Conservation (phyloP, 192 early-diverging fungal species). For the Linnemannia hyalina region DNA sequence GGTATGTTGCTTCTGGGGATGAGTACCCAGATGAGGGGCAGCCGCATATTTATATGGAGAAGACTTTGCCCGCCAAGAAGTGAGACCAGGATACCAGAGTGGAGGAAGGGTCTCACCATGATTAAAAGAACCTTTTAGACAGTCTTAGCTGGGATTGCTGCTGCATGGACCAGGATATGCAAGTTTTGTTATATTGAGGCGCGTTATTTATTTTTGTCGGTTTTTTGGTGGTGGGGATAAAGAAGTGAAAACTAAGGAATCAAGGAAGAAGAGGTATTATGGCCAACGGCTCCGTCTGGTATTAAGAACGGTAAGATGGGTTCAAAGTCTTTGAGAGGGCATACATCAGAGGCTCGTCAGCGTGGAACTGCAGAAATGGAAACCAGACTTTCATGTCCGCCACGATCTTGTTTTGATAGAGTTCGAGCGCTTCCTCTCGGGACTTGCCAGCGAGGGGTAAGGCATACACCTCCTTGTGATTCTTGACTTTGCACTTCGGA, state of each 20-base stretch:
- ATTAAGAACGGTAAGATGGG: neutral
- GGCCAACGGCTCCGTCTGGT: neutral
- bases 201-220: too few species aligned
- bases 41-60: constrained; percentile 46
- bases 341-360: neutral
- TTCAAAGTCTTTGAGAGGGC: neutral
- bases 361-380: neutral
- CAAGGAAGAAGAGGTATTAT: neutral
- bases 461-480: neutral
- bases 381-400: neutral
- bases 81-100: neutral
- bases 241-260: too few species aligned
- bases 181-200: too few species aligned
- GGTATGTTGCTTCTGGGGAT: constrained; percentile 26
- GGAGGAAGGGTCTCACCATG: too few species aligned
- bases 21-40: constrained; percentile 46
- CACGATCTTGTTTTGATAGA: neutral
- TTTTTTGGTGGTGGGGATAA: too few species aligned
- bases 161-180: too few species aligned
- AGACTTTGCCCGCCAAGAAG: constrained; percentile 4
- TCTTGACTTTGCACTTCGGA: neutral
- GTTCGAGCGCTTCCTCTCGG: neutral
- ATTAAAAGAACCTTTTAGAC: too few species aligned
- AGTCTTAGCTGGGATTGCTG: too few species aligned
- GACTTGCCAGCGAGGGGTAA: neutral